Evolutionary conservation across 371 early-diverging fungal species (phyloP).

Genomic region (Sporodiniella umbellata): DNA sequence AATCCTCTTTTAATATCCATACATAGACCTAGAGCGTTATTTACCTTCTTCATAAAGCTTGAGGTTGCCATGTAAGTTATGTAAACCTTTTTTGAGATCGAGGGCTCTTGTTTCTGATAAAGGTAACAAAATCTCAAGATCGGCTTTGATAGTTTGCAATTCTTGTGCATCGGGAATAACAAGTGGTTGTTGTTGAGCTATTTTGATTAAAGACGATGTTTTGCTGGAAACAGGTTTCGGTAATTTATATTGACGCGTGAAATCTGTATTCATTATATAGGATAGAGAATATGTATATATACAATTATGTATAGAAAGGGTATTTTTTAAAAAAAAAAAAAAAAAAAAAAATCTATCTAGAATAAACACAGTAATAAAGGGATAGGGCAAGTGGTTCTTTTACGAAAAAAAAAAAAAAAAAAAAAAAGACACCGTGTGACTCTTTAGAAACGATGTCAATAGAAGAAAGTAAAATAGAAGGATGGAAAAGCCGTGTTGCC

Average conservation of each 20-base stretch:
- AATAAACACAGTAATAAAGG: background rate
- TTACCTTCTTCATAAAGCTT: constrained; percentile 6
- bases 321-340: background rate
- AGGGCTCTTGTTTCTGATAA: constrained; percentile 20
- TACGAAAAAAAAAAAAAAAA: background rate
- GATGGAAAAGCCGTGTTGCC: background rate
- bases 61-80: background rate
- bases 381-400: background rate
- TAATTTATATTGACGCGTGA: constrained; percentile 24
- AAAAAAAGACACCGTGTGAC: background rate
- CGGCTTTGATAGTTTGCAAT: constrained; percentile 28
- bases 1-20: too few species aligned
- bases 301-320: background rate
- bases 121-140: constrained; percentile 27
- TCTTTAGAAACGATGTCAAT: too few species aligned
- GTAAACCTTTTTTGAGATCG: constrained; percentile 20
- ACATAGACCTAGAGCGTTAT: too few species aligned
- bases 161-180: constrained; percentile 31
- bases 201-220: constrained; percentile 6
- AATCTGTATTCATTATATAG: constrained; percentile 16
- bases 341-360: background rate
- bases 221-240: constrained; percentile 16
- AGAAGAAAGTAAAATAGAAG: too few species aligned
- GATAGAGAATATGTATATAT: too few species aligned
- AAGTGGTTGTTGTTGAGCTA: constrained; percentile 4